A percentile compares a stretch with the other conserved stretches of the same genome.
phyloP scores from a whole-genome alignment of 108 stramenopile genomes.

The Nitzschia sp. region DNA sequence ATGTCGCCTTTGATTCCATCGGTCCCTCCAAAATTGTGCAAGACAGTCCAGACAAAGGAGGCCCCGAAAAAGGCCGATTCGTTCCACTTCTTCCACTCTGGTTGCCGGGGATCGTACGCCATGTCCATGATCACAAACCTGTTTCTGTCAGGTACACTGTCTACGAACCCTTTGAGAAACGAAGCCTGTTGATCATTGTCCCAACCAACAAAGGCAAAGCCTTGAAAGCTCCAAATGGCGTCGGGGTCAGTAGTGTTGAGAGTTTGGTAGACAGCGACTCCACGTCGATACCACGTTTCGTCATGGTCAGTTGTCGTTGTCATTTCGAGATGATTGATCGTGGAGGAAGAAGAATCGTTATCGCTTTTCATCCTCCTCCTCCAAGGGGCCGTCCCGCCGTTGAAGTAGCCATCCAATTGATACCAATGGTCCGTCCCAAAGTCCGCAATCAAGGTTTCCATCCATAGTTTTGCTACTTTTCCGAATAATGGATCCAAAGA shows the following conservation, averaged over 20 bases:
- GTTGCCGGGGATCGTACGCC: conserved; percentile 19
- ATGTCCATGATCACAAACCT: conserved; percentile 52
- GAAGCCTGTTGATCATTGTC: conserved; percentile 28
- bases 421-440: conserved; percentile 62
- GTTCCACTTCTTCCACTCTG: conserved; percentile 46
- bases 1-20: conserved; percentile 42
- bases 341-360: neutral
- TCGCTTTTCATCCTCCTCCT: too few relatives aligned
- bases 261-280: conserved; percentile 34
- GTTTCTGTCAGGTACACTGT: conserved; percentile 33
- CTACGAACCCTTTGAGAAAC: conserved; percentile 41
- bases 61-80: conserved; percentile 43
- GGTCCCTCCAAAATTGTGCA: conserved; percentile 62
- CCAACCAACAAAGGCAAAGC: conserved; percentile 52
- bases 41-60: conserved; percentile 45
- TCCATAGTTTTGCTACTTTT: conserved; percentile 37
- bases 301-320: conserved; percentile 18
- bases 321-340: neutral
- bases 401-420: conserved; percentile 56
- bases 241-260: conserved; percentile 44
- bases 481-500: conserved; percentile 48
- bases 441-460: conserved; percentile 39
- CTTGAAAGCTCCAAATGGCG: conserved; percentile 51
- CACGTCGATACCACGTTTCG: conserved; percentile 33
- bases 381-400: conserved; percentile 50